Evolutionary conservation across 2,329 filamentous ascomycete genomes (phyloP), one percentile per base, ranked within the genome.

Genomic region (Alternaria sp.): DNA sequence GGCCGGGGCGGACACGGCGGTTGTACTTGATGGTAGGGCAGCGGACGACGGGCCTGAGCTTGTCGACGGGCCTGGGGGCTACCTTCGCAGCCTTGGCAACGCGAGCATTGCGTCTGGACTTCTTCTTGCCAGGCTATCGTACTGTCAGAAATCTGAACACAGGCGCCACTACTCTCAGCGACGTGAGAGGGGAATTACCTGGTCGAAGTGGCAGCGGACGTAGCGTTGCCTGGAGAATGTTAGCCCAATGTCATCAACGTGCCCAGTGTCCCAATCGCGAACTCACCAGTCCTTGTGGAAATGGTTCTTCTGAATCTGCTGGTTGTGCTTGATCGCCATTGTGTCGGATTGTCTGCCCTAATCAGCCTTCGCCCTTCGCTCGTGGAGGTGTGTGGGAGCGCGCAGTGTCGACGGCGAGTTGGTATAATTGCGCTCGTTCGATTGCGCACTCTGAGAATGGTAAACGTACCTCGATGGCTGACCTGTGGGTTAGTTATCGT

Each of bases 151-250:
- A 72, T 68, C 28, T 74, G 66, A 62, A 71, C 70, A 77, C 82
- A 83, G 83, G 84, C 83, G 83, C 83, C 83, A 81, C 83, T 81
- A 77, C 83, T 84, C 83, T 85, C 83, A 84, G 68, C 61, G 67
- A 65, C 65, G 62, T 79, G 81, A 84, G 79, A 83, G 83, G 85
- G 85, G 82, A 84, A 81, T 86, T 95, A 97, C 95, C 93, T 98
- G 96, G 89, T 99, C 93, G 88, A 99, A 99, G 90, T 99, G 96
- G 86, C 93, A 92, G 87, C 93, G 93, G 83, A 99, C 96, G 87
- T 94, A 93, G 87, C 93, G 93, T 87, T 98, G 94, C 96, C 96
- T 77, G 66, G 11, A 25, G n/a, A 36, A 49, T 63, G 67, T 77
- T 57, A 77, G 74, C 69, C 67, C 61, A 65, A 66, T 59, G 32